A percentile compares a stretch with the other conserved stretches of the same genome.
Evolutionary conservation across 1,139 yeast species (phyloP).

Genomic region (Debaryomycetaceae sp.): DNA sequence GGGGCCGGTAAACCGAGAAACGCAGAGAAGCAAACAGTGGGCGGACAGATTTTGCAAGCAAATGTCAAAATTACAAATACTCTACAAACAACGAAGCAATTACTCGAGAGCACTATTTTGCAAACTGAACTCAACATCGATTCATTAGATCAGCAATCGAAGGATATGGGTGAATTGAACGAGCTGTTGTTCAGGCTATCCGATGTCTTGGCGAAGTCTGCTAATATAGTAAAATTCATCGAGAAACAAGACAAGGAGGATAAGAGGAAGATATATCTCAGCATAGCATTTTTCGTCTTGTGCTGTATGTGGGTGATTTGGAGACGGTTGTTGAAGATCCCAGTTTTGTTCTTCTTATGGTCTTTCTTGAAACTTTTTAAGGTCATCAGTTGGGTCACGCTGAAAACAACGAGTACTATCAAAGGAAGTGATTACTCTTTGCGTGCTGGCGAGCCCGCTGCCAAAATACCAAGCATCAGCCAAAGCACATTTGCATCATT

Average conservation of each 20-base stretch:
- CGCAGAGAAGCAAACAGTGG: conserved; percentile 15
- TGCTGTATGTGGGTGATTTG: conserved; percentile 64
- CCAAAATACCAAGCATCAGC: neutral
- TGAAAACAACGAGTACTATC: neutral
- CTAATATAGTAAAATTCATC: conserved; percentile 55
- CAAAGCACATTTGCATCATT: neutral
- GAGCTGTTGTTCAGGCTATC: conserved; percentile 53
- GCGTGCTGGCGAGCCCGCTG: neutral
- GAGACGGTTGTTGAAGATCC: conserved; percentile 57
- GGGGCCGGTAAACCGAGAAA: conserved; percentile 7
- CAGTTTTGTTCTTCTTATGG: conserved; percentile 59
- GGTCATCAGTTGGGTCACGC: conserved; percentile 25
- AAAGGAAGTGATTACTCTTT: neutral
- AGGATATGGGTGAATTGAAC: conserved; percentile 47
- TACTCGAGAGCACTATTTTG: conserved; percentile 52
- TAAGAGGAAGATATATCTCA: conserved; percentile 53
- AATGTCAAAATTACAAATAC: conserved; percentile 54
- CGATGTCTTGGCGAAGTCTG: conserved; percentile 51
- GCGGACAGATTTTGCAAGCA: conserved; percentile 39
- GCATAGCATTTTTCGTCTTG: conserved; percentile 53
- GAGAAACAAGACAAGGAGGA: conserved; percentile 68
- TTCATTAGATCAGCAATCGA: conserved; percentile 57
- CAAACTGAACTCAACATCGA: conserved; percentile 63
- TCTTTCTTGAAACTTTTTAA: conserved; percentile 46
- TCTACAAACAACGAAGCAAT: conserved; percentile 50